Conservation (phyloP, 805 yeast genomes). For the Spathaspora passalidarum region DNA sequence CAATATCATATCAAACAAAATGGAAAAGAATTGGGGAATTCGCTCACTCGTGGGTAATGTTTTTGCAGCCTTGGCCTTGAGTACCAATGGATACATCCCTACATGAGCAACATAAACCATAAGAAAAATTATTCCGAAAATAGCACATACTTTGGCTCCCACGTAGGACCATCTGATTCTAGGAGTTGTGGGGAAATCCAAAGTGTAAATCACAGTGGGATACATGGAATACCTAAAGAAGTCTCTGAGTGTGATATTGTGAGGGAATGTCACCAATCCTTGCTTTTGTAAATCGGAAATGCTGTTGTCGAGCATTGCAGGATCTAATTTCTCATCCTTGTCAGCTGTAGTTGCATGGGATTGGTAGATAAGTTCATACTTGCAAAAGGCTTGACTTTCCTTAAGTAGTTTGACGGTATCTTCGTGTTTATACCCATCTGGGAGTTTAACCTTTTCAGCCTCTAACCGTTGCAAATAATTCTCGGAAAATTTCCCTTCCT, state of each 20-base stretch:
- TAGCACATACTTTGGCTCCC: constrained; percentile 66
- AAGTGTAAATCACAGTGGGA: constrained; percentile 84
- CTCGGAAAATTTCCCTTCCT: constrained; percentile 53
- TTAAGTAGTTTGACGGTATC: constrained; percentile 25
- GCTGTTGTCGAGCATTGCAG: constrained; percentile 6
- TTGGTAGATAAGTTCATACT: constrained; percentile 65
- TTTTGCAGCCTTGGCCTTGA: constrained; percentile 55
- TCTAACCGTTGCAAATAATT: constrained; percentile 40
- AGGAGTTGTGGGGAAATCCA: constrained; percentile 75
- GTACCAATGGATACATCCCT: constrained; percentile 69
- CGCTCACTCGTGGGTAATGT: constrained; percentile 46
- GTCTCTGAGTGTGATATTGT: constrained; percentile 60
- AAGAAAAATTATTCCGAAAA: constrained; percentile 79
- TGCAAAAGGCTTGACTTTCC: constrained; percentile 64
- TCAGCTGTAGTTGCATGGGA: constrained; percentile 26
- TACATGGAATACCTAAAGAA: constrained; percentile 80
- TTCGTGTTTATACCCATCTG: constrained; percentile 24
- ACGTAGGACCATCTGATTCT: constrained; percentile 69
- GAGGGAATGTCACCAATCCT: constrained; percentile 53
- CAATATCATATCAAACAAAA: constrained; percentile 72
- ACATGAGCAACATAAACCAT: constrained; percentile 81
- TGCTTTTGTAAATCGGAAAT: constrained; percentile 9
- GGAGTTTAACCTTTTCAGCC: constrained; percentile 15
- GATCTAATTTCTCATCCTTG: constrained; percentile 9
- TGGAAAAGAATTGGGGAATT: constrained; percentile 48